Evolutionary conservation across 306 rosid genomes (phyloP), one percentile per base, ranked within the genome.

Genomic region (Cucumis cinereus): DNA sequence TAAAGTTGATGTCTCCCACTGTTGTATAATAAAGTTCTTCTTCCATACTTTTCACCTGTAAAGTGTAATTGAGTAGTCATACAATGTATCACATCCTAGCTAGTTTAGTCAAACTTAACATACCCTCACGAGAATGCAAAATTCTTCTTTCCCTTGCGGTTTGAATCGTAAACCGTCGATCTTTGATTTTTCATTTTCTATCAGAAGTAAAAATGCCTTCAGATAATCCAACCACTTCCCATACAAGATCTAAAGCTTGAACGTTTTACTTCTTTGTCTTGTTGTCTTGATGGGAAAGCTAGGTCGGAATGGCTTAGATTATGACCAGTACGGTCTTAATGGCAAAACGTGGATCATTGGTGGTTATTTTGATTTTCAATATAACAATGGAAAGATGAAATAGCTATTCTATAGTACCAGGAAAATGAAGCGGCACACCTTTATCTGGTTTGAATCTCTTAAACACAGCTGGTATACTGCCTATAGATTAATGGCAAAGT

Each of bases 41-140:
- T 23, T 77, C 74, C 79, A 5, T 81, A 84, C 74, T 81, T 78
- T 53, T 58, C 70, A 77, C 78, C 55, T 79, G 83, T 83, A 81
- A 72, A 72, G 76, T 50, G 58, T 50, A 50, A 47, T 50, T 72
- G 60, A 72, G 50, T 72, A 72, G 60, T 72, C 50, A 72, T 72
- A 50, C 60, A 50, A 72, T 72, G 76, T 28, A 72, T 50, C 26
- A 72, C 43, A 72, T 50, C 76, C 50, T 72, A 47, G 60, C 60
- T 72, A 70, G 75, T 19, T 47, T 72, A 71, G 75, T 47, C 38
- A 33, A 50, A 50, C 40, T 71, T 72, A 7, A 45, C n/a, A 35
- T 72, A 17, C 43, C 56, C 26, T 50, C 59, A 72, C 4, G 16
- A 72, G 76, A 72, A 19, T 71, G 75, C 41, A 26, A 15, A 22